Percentiles rank a stretch among this genome's conserved stretches.
phyloP scores from a whole-genome alignment of 345 rosid species.

The Salix purpurea region DNA sequence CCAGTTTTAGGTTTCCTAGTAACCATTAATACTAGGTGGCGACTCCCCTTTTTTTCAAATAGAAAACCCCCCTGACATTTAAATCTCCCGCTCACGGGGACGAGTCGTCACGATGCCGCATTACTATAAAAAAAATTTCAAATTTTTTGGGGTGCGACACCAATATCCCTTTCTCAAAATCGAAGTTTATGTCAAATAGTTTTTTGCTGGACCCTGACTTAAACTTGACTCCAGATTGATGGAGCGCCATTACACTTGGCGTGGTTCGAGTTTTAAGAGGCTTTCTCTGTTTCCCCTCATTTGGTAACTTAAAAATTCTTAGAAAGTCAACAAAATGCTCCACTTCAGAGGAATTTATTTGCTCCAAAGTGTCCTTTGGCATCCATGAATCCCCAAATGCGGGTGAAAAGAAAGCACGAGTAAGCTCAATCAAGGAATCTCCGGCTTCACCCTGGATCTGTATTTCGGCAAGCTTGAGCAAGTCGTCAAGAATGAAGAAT shows the following conservation, averaged over 20 bases:
- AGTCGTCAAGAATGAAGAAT: slow-evolving; percentile 17
- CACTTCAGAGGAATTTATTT: not conserved
- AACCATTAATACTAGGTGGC: too few relatives aligned
- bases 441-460: fast-evolving
- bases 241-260: not conserved
- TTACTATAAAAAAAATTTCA: too few relatives aligned
- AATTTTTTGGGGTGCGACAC: not conserved
- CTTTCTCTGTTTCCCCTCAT: not conserved
- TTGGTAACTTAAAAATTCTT: not conserved
- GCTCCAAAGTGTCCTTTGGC: too few relatives aligned
- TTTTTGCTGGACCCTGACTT: not conserved
- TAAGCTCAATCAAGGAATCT: not conserved
- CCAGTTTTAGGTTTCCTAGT: too few relatives aligned
- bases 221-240: slow-evolving; percentile 11
- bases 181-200: slow-evolving; percentile 6
- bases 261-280: not conserved
- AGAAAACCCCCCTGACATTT: too few relatives aligned
- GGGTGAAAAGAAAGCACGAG: not conserved
- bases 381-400: not conserved
- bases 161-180: slow-evolving; percentile 1
- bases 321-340: slow-evolving; percentile 2
- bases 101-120: too few relatives aligned
- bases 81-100: too few relatives aligned
- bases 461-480: not conserved
- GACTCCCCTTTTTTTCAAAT: too few relatives aligned